These are phyloP conservation scores for Acer yangbiense DNA, from an alignment of 345 rosid genomes.

Conservation along the genomic window DNA sequence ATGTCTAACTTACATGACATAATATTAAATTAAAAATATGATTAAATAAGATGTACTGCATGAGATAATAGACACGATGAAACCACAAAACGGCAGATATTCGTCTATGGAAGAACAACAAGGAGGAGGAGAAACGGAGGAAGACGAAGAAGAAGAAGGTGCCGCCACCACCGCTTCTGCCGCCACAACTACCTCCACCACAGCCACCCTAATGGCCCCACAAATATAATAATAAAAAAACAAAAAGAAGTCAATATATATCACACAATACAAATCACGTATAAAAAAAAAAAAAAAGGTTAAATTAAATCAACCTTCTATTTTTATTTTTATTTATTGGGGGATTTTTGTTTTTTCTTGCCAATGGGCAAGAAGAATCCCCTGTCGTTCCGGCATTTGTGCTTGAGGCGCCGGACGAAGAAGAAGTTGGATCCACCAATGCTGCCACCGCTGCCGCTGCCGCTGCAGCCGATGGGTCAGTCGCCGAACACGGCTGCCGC, in stretches of 20 bases:
- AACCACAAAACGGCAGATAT: neutral
- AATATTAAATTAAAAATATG: too few relatives aligned
- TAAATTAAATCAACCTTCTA: neutral
- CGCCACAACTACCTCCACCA: neutral
- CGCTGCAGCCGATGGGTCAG: constrained; percentile 1
- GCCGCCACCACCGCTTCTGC: neutral
- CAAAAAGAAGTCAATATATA: neutral
- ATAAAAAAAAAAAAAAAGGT: neutral
- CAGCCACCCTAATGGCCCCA: neutral
- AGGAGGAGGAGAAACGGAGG: neutral
- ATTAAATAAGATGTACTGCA: too few relatives aligned
- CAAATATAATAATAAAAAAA: neutral
- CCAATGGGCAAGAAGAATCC: constrained; percentile 51
- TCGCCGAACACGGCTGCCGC: constrained; percentile 12
- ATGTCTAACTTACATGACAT: too few relatives aligned
- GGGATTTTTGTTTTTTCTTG: neutral
- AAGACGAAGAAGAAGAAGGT: neutral
- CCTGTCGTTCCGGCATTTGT: constrained; percentile 47
- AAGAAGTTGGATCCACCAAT: constrained; percentile 32
- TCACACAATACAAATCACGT: neutral
- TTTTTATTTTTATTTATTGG: neutral
- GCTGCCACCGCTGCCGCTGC: neutral
- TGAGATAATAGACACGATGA: too few relatives aligned
- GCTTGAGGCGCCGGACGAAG: constrained; percentile 46
- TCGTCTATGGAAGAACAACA: constrained; percentile 29